Base-by-base conservation (phyloP, 2,329 filamentous ascomycete genomes). In the Apiospora rasikravindrae region DNA sequence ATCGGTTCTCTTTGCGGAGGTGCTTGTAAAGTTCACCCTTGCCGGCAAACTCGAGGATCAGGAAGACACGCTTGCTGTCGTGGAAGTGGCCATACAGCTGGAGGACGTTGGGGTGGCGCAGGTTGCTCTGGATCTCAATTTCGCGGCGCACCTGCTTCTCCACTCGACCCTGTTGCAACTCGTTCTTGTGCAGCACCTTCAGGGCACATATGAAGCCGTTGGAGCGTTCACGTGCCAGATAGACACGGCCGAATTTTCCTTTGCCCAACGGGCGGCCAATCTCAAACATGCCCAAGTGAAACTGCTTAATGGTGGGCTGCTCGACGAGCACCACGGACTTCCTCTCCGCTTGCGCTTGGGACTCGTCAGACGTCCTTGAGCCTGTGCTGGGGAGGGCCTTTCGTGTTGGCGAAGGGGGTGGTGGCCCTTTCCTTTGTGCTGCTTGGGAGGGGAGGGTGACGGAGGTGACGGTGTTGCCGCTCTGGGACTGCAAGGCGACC, bases 211-310 rank as follows among this genome's bases (percentile, higher is more conserved):
- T 92, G 83, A 95, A 97, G 74, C 92, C 92, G 37, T 90, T 93
- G 64, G 88, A 90, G 72, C 93, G 90, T 83, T 96, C 94, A 71
- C 94, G 92, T 68, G 93, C 94, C 40, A 97, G 89, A 80, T 97
- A 97, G 3, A 97, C 94, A 66, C 94, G 89, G 1, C 94, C 94
- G 79, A 96, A 97, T 81, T 96, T 97, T 75, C 94, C 94, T 84
- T 96, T 96, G 70, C 94, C 94, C 4, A 97, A 86, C 1, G 94
- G 93, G 76, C 94, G 93, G 51, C 94, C 94, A 75, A 97, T 97
- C 82, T 98, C 95, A 81, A 97, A 97, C 94, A 97, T 97, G 83
- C 94, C 93, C 4, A 98, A 89, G 80, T 97, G 94, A 83, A 95
- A 95, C 76, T 94, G 83, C 77, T 90, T 91, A 61, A 84, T 72